Percentiles rank a stretch among this genome's conserved stretches.
Conservation (phyloP, 1,284 basidiomycete genomes). For the Fistulinella cinereoalba region DNA sequence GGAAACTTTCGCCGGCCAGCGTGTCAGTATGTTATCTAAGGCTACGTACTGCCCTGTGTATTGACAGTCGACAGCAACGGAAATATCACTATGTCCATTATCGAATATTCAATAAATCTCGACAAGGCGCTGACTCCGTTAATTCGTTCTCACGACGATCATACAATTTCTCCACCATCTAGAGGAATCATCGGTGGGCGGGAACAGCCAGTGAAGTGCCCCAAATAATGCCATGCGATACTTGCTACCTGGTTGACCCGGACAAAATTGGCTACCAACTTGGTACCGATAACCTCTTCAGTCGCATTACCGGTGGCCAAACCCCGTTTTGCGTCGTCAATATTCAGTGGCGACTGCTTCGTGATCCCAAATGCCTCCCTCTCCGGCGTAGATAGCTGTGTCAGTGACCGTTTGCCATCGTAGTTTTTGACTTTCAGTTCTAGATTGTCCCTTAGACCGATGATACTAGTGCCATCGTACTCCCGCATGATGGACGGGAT, state of each 20-base stretch:
- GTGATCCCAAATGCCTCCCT: slow-evolving; percentile 19
- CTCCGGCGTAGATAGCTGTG: slow-evolving; percentile 18
- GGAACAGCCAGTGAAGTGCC: not conserved
- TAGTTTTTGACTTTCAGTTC: slow-evolving; percentile 15
- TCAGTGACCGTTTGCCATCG: slow-evolving; percentile 1
- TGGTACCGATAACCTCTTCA: slow-evolving; percentile 16
- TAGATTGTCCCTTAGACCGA: slow-evolving; percentile 29
- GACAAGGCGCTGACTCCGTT: slow-evolving; percentile 10
- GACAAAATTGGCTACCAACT: slow-evolving; percentile 22
- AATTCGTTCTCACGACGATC: slow-evolving; percentile 8
- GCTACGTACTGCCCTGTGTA: too few species aligned
- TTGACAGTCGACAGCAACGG: too few species aligned
- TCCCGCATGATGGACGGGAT: too few species aligned
- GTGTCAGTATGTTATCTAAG: too few species aligned
- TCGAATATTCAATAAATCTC: slow-evolving; percentile 23
- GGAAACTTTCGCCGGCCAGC: too few species aligned
- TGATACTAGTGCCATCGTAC: slow-evolving; percentile 36
- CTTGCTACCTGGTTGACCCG: slow-evolving; percentile 24
- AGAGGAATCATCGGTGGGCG: too few species aligned
- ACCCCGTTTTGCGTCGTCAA: slow-evolving; percentile 19
- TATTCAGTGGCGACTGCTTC: slow-evolving; percentile 22
- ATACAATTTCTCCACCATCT: slow-evolving; percentile 18
- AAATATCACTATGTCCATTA: too few species aligned
- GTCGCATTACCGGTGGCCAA: slow-evolving; percentile 18
- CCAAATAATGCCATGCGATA: too few species aligned